Conservation (phyloP, 2,329 filamentous ascomycete genomes). For the Sporothrix mexicana region DNA sequence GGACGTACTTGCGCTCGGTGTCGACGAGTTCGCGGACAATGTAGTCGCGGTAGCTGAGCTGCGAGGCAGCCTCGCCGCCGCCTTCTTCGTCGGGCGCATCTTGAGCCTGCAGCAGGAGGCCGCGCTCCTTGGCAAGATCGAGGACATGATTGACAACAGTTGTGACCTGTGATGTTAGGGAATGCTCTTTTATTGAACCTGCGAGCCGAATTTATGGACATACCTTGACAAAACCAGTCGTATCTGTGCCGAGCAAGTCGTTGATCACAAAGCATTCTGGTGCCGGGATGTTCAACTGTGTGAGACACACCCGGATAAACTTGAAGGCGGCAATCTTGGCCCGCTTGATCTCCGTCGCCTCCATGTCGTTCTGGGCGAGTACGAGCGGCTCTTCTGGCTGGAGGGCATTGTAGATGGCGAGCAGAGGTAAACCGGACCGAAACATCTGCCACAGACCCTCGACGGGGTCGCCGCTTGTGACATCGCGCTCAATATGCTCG, state of each 20-base stretch:
- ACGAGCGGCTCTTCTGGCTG: slow-evolving; percentile 71
- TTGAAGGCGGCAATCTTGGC: slow-evolving; percentile 90
- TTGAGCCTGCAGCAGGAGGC: slow-evolving; percentile 69
- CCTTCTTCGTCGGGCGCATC: slow-evolving; percentile 63
- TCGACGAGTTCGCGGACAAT: slow-evolving; percentile 91
- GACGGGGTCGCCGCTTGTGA: slow-evolving; percentile 76
- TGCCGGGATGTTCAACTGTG: slow-evolving; percentile 77
- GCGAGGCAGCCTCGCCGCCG: slow-evolving; percentile 58
- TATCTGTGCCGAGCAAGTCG: slow-evolving; percentile 91
- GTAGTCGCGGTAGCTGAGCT: slow-evolving; percentile 79
- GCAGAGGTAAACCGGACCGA: slow-evolving; percentile 79
- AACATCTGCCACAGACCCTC: slow-evolving; percentile 90
- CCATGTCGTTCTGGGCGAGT: slow-evolving; percentile 63
- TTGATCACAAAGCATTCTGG: slow-evolving; percentile 89
- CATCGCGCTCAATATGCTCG: slow-evolving; percentile 67
- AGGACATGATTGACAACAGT: slow-evolving; percentile 92
- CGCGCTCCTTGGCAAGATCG: slow-evolving; percentile 79
- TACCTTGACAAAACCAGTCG: slow-evolving; percentile 95
- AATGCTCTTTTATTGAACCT: too few species aligned
- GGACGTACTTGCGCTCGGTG: slow-evolving; percentile 96
- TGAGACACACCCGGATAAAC: slow-evolving; percentile 87
- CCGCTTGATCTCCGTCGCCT: slow-evolving; percentile 69
- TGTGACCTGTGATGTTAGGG: slow-evolving; percentile 65
- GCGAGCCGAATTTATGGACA: too few species aligned
- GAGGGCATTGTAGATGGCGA: slow-evolving; percentile 87